Evolutionary conservation across 805 yeast species (phyloP).

Genomic region (Saccharomycopsis fibuligera): DNA sequence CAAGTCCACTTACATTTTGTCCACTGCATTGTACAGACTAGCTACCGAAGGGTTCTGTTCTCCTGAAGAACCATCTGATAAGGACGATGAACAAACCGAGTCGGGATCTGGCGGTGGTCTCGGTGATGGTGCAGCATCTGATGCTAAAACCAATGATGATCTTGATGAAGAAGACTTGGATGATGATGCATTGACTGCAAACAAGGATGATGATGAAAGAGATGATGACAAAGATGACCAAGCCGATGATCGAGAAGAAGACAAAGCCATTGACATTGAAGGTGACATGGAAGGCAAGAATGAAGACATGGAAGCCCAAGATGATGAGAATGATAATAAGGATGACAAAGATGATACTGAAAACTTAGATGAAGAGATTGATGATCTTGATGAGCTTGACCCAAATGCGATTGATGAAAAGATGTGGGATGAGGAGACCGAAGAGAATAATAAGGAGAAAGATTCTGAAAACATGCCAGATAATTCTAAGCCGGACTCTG

Average conservation of each 20-base stretch:
- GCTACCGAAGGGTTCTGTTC: slow-evolving; percentile 86
- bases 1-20: slow-evolving; percentile 55
- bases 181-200: slow-evolving; percentile 46
- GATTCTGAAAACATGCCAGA: slow-evolving; percentile 69
- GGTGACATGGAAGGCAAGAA: slow-evolving; percentile 96
- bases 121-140: slow-evolving; percentile 82
- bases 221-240: slow-evolving; percentile 54
- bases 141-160: slow-evolving; percentile 76
- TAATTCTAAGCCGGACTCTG: slow-evolving; percentile 46
- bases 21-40: slow-evolving; percentile 49
- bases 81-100: slow-evolving; percentile 45
- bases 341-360: slow-evolving; percentile 52
- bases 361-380: slow-evolving; percentile 81
- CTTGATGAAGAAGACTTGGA: slow-evolving; percentile 84
- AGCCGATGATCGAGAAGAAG: slow-evolving; percentile 50
- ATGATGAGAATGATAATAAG: slow-evolving; percentile 43
- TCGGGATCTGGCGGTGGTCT: slow-evolving; percentile 55
- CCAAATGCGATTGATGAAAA: slow-evolving; percentile 94
- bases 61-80: slow-evolving; percentile 66
- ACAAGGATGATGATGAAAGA: slow-evolving; percentile 67
- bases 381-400: slow-evolving; percentile 82
- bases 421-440: slow-evolving; percentile 95
- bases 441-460: slow-evolving; percentile 72
- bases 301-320: slow-evolving; percentile 72
- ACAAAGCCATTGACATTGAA: slow-evolving; percentile 88